Evolutionary conservation across 805 yeast species (phyloP), one percentile per base, ranked within the genome.

Genomic region (Lipomyces kockii): DNA sequence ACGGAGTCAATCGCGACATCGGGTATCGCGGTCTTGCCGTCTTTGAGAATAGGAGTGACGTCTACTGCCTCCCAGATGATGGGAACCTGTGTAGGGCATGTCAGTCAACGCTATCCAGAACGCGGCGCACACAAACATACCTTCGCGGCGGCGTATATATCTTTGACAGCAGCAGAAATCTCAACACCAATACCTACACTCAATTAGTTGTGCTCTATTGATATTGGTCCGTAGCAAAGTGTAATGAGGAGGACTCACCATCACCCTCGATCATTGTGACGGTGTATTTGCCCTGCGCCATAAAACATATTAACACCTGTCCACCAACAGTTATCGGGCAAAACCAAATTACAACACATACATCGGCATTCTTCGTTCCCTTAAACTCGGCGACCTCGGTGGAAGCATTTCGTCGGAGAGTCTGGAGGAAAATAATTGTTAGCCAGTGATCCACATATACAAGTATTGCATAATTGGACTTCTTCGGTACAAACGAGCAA

Each of bases 241-340:
- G 25, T 29, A 56, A 11, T 27, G 12, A 56, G 25, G 11, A 22
- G 14, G 20, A 32, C 66, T 9, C 34, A 68, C 74, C 99, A 79
- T 94, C 98, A 83, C 98, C 98, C 83, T 93, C 98, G 76, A 95
- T 94, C 83, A 95, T 85, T 57, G 99, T 94, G 71, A 95, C 99
- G 64, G 91, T 87, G 83, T 87, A 94, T 76, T 90, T 90, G 72
- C 98, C 98, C 73, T 74, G 46, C 52, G 14, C 43, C 32, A 35
- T 35, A 51, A 25, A 32, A 34, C 29, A 17, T 8, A 34, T 25
- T 29, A 14, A 59, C 17, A 17, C 20, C 49, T 27, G 39, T 27
- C 20, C n/a, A 8, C 32, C 59, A 32, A 34, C 61, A 32, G 12
- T 12, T 34, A 66, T 25, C 60, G 49, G 27, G 22, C 14, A 39